Evolutionary conservation across 1,284 basidiomycete species (phyloP), one percentile per base, ranked within the genome.

Genomic region (Ganoderma sinense): DNA sequence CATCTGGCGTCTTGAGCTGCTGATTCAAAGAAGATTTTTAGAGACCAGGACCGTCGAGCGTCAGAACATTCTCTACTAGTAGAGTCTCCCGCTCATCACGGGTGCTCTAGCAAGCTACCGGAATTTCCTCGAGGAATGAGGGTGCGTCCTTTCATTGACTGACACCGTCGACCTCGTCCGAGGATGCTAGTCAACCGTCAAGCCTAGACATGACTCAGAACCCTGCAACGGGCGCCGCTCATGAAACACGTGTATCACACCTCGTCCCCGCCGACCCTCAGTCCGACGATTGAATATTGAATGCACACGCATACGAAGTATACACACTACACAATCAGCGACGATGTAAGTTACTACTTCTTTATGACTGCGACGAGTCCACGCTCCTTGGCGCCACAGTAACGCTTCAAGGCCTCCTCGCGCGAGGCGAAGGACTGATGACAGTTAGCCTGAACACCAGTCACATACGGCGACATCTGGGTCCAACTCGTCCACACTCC

Each of bases 181-280:
- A 16, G 33, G 4, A 58, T 58, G 20, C 56, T 31, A 16, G 6
- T 7, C 2, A 26, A 14, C n/a, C 18, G 33, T 36, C n/a, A 20
- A 18, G 33, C 33, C 33, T 33, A 23, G 29, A 23, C 16, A 58
- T 23, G 29, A 59, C 18, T 13, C 56, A 23, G 33, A n/a, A n/a
- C 33, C 55, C 36, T 4, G 20, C 36, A 59, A n/a, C 33, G n/a
- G 10, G 29, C 59, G 14, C 26, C 40, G 59, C 16, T 41, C 56
- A 33, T 23, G 23, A 26, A 61, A 61, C 59, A 61, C 41, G 59
- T 16, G 59, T 26, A 61, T 61, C 59, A 61, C 26, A 7, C 23
- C 59, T 39, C 59, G n/a, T 18, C 59, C 36, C 20, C 7, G 36
- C 20, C 8, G 10, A n/a, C 7, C 7, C 36, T 41, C 33, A 8